These are phyloP conservation scores for Bryoglossum gracile DNA, from an alignment of 495 filamentous ascomycete genomes.

Conservation along the genomic window DNA sequence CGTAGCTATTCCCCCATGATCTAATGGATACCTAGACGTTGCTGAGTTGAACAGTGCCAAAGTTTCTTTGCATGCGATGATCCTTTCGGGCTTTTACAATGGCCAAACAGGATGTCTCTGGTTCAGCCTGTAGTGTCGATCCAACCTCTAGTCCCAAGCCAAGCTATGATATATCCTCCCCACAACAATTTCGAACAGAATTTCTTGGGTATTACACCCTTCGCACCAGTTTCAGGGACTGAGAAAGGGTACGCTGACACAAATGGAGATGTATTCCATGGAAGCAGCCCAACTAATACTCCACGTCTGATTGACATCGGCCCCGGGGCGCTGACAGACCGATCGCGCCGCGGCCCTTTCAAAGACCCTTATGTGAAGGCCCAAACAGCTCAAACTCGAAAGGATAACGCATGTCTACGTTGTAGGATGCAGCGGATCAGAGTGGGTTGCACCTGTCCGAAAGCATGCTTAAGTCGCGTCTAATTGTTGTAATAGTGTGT, in stretches of 20 bases:
- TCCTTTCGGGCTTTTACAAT: too few species aligned
- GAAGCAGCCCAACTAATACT: too few species aligned
- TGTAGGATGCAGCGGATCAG: conserved; percentile 50
- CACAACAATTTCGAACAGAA: not conserved
- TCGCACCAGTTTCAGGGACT: not conserved
- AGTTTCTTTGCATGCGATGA: too few species aligned
- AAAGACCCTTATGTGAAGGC: conserved; percentile 36
- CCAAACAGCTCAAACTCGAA: conserved; percentile 42
- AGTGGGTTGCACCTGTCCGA: conserved; percentile 27
- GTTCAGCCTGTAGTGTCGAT: too few species aligned
- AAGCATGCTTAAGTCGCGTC: not conserved
- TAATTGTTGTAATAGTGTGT: conserved; percentile 33
- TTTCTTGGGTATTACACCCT: not conserved
- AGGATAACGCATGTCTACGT: conserved; percentile 44
- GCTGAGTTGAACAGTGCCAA: too few species aligned
- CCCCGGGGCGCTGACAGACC: too few species aligned
- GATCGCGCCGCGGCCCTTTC: conserved; percentile 41
- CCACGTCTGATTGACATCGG: too few species aligned
- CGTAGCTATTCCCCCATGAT: too few species aligned
- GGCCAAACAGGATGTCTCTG: too few species aligned
- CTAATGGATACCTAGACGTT: too few species aligned
- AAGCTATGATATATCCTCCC: too few species aligned
- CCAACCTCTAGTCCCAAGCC: too few species aligned
- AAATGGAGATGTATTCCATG: not conserved
- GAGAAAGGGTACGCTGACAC: not conserved